phyloP scores from a whole-genome alignment of 345 rosid species.

The Corchorus capsularis region DNA sequence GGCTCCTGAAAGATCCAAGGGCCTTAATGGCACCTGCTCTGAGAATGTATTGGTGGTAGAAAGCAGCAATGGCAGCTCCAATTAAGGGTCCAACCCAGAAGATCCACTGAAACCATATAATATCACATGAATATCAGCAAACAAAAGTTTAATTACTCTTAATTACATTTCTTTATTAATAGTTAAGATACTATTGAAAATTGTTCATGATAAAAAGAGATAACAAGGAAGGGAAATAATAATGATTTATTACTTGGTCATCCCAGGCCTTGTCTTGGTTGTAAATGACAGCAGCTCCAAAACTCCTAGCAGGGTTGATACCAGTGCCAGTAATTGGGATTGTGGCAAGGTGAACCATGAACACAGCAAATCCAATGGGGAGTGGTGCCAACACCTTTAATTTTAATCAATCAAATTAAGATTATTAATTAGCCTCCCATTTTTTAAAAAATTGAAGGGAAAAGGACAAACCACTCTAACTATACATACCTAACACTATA shows the following conservation, averaged over 20 bases:
- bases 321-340: conserved; percentile 95
- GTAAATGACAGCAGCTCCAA: conserved; percentile 91
- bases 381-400: conserved; percentile 92
- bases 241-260: conserved; percentile 59
- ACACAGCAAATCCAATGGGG: conserved; percentile 94
- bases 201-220: too few relatives aligned
- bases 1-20: conserved; percentile 87
- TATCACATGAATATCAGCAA: neutral
- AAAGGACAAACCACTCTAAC: neutral
- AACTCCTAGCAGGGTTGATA: conserved; percentile 96
- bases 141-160: too few relatives aligned
- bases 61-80: conserved; percentile 80
- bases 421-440: too few relatives aligned
- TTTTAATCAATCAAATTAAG: neutral
- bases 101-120: conserved; percentile 60
- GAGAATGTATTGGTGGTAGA: conserved; percentile 75
- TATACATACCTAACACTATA: neutral
- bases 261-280: conserved; percentile 84
- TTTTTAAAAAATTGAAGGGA: too few relatives aligned
- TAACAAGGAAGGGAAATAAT: too few relatives aligned
- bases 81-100: conserved; percentile 97
- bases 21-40: conserved; percentile 81
- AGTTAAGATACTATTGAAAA: too few relatives aligned
- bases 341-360: conserved; percentile 94
- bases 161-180: too few relatives aligned